phyloP scores from a whole-genome alignment of 148 eudicot genomes.

The Hydrangea macrophylla region DNA sequence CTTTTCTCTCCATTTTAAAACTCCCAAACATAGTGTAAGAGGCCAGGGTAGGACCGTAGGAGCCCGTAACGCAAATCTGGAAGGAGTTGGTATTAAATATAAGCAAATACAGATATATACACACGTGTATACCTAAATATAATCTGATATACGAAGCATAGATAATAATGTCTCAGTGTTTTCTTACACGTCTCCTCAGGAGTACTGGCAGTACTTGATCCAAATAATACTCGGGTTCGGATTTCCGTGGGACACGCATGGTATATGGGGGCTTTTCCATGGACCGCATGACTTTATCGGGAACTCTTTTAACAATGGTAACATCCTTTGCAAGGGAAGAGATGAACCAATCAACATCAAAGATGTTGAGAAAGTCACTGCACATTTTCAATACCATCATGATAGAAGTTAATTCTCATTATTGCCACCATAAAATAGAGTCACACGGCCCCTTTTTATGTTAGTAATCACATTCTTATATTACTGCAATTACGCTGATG shows the following conservation, averaged over 20 bases:
- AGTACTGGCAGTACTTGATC: conserved; percentile 81
- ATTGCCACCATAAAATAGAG: not conserved
- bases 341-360: conserved; percentile 96
- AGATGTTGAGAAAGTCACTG: conserved; percentile 88
- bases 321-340: conserved; percentile 78
- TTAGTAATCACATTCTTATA: not conserved
- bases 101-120: not conserved
- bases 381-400: conserved; percentile 21
- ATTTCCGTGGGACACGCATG: conserved; percentile 93
- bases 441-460: not conserved
- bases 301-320: conserved; percentile 71
- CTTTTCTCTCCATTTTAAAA: too few relatives aligned
- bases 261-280: conserved; percentile 90
- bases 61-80: too few relatives aligned
- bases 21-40: too few relatives aligned
- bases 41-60: too few relatives aligned
- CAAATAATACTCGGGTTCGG: conserved; percentile 80
- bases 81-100: too few relatives aligned
- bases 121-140: not conserved
- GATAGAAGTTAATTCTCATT: not conserved
- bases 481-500: not conserved
- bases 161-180: conserved; percentile 1
- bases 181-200: conserved; percentile 77
- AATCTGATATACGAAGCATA: too few relatives aligned
- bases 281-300: conserved; percentile 83